Percentiles rank a stretch among this genome's conserved stretches.
Evolutionary conservation across 208 protist species (phyloP).

Genomic region (Trypanosoma cruzi): DNA sequence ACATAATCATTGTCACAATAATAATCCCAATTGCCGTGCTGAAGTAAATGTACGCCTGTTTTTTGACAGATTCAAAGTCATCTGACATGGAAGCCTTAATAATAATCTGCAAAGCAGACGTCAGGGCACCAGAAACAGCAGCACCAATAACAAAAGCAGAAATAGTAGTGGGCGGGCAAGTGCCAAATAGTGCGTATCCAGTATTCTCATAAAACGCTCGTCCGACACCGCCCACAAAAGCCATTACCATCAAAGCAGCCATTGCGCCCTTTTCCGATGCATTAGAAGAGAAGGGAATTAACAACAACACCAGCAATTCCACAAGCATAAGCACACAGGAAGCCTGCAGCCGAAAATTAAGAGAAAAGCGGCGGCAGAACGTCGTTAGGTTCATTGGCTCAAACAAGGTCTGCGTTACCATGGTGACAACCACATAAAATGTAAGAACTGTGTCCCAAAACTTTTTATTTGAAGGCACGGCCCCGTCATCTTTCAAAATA

Average conservation of each 20-base stretch:
- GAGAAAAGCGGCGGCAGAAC: slow-evolving; percentile 75
- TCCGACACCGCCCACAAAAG: slow-evolving; percentile 56
- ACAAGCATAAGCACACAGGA: slow-evolving; percentile 55
- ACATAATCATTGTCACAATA: slow-evolving; percentile 39
- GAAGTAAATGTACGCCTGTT: slow-evolving; percentile 82
- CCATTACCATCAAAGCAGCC: slow-evolving; percentile 64
- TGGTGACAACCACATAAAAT: slow-evolving; percentile 81
- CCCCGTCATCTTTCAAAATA: slow-evolving; percentile 34
- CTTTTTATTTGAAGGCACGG: slow-evolving; percentile 31
- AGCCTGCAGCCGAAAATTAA: slow-evolving; percentile 57
- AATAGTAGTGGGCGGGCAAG: slow-evolving; percentile 60
- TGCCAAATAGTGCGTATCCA: slow-evolving; percentile 87
- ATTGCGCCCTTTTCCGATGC: slow-evolving; percentile 54
- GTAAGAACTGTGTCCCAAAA: slow-evolving; percentile 81
- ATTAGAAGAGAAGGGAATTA: slow-evolving; percentile 23
- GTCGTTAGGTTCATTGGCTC: slow-evolving; percentile 72
- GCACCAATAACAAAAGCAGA: slow-evolving; percentile 76
- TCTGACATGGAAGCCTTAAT: slow-evolving; percentile 65
- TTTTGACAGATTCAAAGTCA: slow-evolving; percentile 42
- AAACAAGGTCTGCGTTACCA: slow-evolving; percentile 74
- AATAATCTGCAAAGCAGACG: slow-evolving; percentile 78
- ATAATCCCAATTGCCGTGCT: slow-evolving; percentile 67
- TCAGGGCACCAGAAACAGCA: slow-evolving; percentile 55
- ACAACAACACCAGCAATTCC: slow-evolving; percentile 44
- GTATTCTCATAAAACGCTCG: slow-evolving; percentile 89